phyloP scores from a whole-genome alignment of 169 alveolate species.

The Theileria parva region DNA sequence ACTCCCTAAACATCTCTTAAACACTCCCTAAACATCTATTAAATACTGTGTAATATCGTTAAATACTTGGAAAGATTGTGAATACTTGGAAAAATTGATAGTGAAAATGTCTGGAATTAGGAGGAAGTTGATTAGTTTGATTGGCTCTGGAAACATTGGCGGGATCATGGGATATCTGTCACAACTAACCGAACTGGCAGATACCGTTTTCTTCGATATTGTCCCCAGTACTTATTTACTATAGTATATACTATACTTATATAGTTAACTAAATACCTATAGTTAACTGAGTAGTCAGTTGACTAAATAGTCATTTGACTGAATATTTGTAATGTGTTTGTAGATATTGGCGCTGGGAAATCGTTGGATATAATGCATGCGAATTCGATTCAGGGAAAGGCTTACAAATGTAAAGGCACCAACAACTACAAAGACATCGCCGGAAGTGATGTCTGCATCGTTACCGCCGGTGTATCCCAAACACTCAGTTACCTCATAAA shows the following conservation, averaged over 20 bases:
- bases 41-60: too few species aligned
- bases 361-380: constrained; percentile 78
- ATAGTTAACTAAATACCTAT: not conserved
- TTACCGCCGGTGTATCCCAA: constrained; percentile 77
- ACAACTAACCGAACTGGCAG: constrained; percentile 77
- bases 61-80: too few species aligned
- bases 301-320: not conserved
- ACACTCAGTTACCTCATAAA: too few species aligned
- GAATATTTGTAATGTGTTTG: constrained; percentile 2
- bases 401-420: constrained; percentile 71
- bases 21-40: too few species aligned
- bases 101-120: not conserved
- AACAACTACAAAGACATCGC: constrained; percentile 71
- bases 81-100: too few species aligned
- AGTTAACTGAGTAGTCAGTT: not conserved
- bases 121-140: constrained; percentile 73
- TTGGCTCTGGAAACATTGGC: constrained; percentile 84
- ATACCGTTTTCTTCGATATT: constrained; percentile 76
- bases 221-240: constrained; percentile 65
- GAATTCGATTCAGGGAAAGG: constrained; percentile 68
- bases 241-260: too few species aligned
- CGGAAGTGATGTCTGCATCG: constrained; percentile 80
- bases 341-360: constrained; percentile 71
- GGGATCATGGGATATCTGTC: constrained; percentile 78
- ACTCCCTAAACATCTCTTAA: too few species aligned